Evolutionary conservation across 2,329 filamentous ascomycete species (phyloP), one percentile per base, ranked within the genome.

Genomic region (Xenosphaeropsis pyriputrescens): DNA sequence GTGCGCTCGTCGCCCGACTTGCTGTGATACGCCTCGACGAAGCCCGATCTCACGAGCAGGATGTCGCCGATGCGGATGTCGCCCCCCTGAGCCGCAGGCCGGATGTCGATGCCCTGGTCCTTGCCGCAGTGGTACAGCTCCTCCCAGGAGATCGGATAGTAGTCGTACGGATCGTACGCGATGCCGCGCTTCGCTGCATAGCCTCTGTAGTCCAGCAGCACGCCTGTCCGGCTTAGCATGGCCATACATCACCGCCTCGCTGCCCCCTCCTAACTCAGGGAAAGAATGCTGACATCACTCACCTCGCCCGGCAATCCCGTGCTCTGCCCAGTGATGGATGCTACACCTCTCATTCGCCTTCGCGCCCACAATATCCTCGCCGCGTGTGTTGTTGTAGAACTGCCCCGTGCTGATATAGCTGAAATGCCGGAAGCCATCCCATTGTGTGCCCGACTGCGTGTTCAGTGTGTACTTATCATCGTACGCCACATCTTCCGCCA

Each of bases 391-490:
- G 29, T 53, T 54, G 26, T 54, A 53, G 32, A 53, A 54, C 2
- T 44, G 47, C 7, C 39, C 18, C 2, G 43, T 45, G 5, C 47
- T 41, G 1, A 50, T 31, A 37, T 49, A 45, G 29, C 49, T 43
- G 6, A 52, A 44, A 33, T 70, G 67, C 38, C 69, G 58, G 18
- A 72, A 53, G 0, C 68, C 68, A 45, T 73, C 70, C 69, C 69
- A 75, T 50, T 75, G 71, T 32, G 64, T 69, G 29, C 67, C 69
- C 6, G 62, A 62, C 52, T 75, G 72, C 0, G 70, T 67, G 51
- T 76, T 76, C 46, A 75, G 68, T 0, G 60, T 62, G 62, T 71
- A 70, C 19, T 66, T 57, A 51, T 79, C 73, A 49, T 79, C 75
- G 49, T 79, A 76, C 18, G 75, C 50, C n/a, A 44, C 2, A 2